Evolutionary conservation across 352 stramenopile genomes (phyloP), one percentile per base, ranked within the genome.

Genomic region (Phytophthora uliginosa): DNA sequence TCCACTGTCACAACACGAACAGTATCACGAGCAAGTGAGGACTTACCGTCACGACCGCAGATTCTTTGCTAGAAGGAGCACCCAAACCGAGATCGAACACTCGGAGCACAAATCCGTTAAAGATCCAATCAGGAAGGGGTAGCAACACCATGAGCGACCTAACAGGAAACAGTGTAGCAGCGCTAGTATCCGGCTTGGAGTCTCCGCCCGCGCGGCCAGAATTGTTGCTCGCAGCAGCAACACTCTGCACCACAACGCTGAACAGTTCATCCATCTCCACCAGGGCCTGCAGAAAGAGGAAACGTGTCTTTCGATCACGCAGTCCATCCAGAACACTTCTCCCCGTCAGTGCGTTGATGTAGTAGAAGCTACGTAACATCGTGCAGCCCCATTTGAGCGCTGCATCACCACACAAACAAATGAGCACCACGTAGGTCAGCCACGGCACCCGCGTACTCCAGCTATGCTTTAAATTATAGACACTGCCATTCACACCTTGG

Each of bases 341-440:
- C 20, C 78, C 84, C 2, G 86, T 92, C 48, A 95, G 67, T 1
- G 88, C 88, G 38, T 92, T 93, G 51, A 95, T 74, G 55, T 91
- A 92, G 66, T 96, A 95, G 52, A 96, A 94, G 48, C 79, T 82
- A 4, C 84, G 89, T 38, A 95, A 40, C 84, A 95, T 93, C 24
- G 86, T 84, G 63, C 82, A 88, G 24, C 88, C 89, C 89, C 89
- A 96, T 63, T 95, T 94, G 20, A 95, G 77, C 26, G 86, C 89
- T 92, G 56, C 6, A 31, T 64, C 13, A 31, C 42, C 36, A 20
- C 20, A 64, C 42, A 28, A 40, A 20, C 42, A 15, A 48, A 22
- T 9, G 4, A 12, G 10, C 34, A 40, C 8, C 36, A n/a, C 42
- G 13, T 22, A 9, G 18, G 17, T 50, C 17, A n/a, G 42, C 42